Conservation (phyloP, 2,329 filamentous ascomycete species). For the Aspergillus pseudoglaucus region DNA sequence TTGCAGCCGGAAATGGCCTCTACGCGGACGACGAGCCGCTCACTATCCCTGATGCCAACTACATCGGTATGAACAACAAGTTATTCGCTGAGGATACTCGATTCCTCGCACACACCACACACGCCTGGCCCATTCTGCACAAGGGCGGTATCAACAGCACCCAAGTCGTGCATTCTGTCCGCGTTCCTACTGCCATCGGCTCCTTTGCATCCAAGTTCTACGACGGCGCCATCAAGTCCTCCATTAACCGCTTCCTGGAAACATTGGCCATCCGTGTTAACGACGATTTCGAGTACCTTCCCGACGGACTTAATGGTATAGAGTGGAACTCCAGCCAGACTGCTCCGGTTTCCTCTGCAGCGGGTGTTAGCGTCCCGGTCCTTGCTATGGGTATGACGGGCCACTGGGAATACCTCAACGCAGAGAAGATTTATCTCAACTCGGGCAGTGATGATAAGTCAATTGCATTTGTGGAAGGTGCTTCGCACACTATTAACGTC, state of each 20-base stretch:
- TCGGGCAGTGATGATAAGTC: constrained; percentile 10
- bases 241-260: constrained; percentile 2
- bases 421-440: constrained; percentile 13
- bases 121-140: constrained; percentile 15
- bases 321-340: constrained; percentile 12
- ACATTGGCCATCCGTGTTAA: constrained; percentile 3
- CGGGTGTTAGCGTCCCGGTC: constrained; percentile 11
- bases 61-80: constrained; percentile 14
- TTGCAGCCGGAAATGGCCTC: constrained; percentile 7
- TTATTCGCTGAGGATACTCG: constrained; percentile 13
- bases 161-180: constrained; percentile 11
- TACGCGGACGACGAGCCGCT: constrained; percentile 14
- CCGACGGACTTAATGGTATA: constrained; percentile 9
- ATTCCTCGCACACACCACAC: constrained; percentile 11
- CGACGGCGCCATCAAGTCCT: constrained; percentile 2
- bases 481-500: constrained; percentile 12
- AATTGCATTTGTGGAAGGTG: constrained; percentile 16
- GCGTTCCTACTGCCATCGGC: constrained; percentile 3
- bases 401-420: constrained; percentile 16
- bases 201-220: not conserved
- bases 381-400: constrained; percentile 13
- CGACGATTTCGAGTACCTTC: constrained; percentile 1
- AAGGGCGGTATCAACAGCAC: constrained; percentile 12
- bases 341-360: constrained; percentile 7
- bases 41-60: constrained; percentile 10